Evolutionary conservation across 2,329 filamentous ascomycete species (phyloP).

Genomic region (Epichloe gansuensis): DNA sequence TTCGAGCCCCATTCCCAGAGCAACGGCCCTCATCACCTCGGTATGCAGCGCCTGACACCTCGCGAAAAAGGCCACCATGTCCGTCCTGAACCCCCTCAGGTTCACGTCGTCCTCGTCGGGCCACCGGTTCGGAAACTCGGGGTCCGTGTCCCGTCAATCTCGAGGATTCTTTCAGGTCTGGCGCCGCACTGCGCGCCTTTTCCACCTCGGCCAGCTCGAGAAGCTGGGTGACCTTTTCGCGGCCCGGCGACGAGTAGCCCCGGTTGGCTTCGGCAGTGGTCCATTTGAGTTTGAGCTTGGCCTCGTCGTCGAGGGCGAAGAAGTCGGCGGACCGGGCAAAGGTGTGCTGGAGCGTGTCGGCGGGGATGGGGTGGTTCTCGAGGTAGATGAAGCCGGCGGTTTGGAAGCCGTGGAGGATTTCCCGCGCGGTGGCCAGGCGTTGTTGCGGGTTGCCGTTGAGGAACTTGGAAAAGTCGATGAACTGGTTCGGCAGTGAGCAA

Average conservation of each 20-base stretch:
- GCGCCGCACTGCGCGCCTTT: constrained; percentile 43
- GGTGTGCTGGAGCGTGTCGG: constrained; percentile 43
- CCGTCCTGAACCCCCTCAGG: constrained; percentile 49
- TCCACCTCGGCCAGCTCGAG: constrained; percentile 44
- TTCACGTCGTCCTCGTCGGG: constrained; percentile 35
- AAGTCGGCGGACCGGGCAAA: constrained; percentile 60
- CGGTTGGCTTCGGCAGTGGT: constrained; percentile 61
- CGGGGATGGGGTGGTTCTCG: constrained; percentile 61
- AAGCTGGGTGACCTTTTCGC: constrained; percentile 57
- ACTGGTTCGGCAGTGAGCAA: constrained; percentile 7
- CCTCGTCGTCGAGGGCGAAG: constrained; percentile 49
- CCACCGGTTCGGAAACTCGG: constrained; percentile 66
- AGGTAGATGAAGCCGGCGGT: constrained; percentile 84
- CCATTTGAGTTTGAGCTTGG: constrained; percentile 59
- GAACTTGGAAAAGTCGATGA: constrained; percentile 57
- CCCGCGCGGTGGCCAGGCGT: constrained; percentile 53
- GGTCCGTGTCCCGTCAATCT: constrained; percentile 49
- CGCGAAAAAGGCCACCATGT: constrained; percentile 65
- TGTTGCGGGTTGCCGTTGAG: constrained; percentile 47
- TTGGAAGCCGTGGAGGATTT: constrained; percentile 71
- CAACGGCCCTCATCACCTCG: constrained; percentile 74
- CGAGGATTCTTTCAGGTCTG: constrained; percentile 55
- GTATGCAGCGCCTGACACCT: constrained; percentile 63
- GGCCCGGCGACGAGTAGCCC: constrained; percentile 56
- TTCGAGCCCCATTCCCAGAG: constrained; percentile 64